Evolutionary conservation across 169 alveolate species (phyloP).

Genomic region (Perkinsus chesapeaki): DNA sequence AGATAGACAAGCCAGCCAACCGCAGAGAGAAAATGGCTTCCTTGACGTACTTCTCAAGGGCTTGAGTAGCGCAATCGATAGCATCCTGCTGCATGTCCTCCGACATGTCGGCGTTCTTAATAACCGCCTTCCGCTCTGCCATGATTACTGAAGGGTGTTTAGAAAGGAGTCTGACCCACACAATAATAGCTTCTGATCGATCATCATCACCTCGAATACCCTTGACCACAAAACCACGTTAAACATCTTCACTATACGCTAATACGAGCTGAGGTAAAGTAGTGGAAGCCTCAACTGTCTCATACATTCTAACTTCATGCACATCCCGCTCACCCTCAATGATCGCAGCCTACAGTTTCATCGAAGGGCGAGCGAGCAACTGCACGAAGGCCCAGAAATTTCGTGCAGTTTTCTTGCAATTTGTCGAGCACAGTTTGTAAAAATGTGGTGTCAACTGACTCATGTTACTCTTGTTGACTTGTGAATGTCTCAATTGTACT

Average conservation of each 20-base stretch:
- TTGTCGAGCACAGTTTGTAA: not conserved
- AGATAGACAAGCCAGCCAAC: slow-evolving; percentile 43
- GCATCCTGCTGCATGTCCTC: slow-evolving; percentile 98
- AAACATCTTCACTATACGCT: too few relatives aligned
- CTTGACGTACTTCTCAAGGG: slow-evolving; percentile 84
- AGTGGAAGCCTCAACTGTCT: too few relatives aligned
- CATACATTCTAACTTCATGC: not conserved
- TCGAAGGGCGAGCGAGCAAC: not conserved
- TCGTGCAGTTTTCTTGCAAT: not conserved
- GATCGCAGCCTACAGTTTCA: not conserved
- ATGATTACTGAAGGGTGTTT: not conserved
- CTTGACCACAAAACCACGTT: too few relatives aligned
- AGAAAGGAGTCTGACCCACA: not conserved
- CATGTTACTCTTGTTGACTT: too few relatives aligned
- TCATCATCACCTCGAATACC: too few relatives aligned
- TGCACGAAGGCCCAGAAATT: not conserved
- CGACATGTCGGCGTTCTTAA: slow-evolving; percentile 98
- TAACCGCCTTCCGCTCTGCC: slow-evolving; percentile 49
- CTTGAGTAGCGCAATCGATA: slow-evolving; percentile 96
- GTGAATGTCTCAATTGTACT: too few relatives aligned
- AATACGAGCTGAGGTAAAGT: too few relatives aligned
- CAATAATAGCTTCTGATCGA: not conserved
- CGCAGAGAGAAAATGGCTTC: slow-evolving; percentile 15
- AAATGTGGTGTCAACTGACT: too few relatives aligned
- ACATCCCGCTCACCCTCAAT: not conserved